These are phyloP conservation scores for Annulohypoxylon stygium DNA, from an alignment of 495 filamentous ascomycete genomes.

Conservation along the genomic window DNA sequence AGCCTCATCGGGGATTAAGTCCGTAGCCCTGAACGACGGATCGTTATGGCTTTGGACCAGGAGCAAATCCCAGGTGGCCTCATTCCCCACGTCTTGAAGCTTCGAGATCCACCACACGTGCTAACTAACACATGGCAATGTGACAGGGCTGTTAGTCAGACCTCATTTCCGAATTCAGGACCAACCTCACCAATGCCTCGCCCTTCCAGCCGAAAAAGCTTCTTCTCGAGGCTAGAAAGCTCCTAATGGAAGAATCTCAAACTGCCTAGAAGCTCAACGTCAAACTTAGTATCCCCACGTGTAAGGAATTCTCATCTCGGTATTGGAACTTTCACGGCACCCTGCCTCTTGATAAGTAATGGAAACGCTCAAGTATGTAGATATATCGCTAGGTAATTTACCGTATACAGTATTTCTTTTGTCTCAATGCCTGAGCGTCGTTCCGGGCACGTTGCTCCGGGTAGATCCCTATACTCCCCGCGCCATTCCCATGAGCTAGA, in stretches of 20 bases:
- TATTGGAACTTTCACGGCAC: neutral
- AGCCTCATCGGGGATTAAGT: constrained; percentile 29
- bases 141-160: constrained; percentile 41
- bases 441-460: constrained; percentile 20
- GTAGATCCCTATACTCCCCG: constrained; percentile 37
- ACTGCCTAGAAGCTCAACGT: constrained; percentile 3
- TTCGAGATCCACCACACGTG: constrained; percentile 29
- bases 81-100: constrained; percentile 43
- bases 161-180: constrained; percentile 44
- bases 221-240: constrained; percentile 28
- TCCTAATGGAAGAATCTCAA: constrained; percentile 11
- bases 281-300: neutral
- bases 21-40: constrained; percentile 31
- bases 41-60: constrained; percentile 27
- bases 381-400: neutral
- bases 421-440: constrained; percentile 12
- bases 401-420: neutral
- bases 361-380: constrained; percentile 1
- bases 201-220: constrained; percentile 24
- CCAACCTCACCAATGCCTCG: constrained; percentile 24
- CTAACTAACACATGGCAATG: constrained; percentile 41
- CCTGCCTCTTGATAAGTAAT: constrained; percentile 7
- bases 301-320: neutral
- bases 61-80: constrained; percentile 23
- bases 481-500: constrained; percentile 9